Conservation (phyloP, 148 eudicot species). For the Rhododendron simsii region DNA sequence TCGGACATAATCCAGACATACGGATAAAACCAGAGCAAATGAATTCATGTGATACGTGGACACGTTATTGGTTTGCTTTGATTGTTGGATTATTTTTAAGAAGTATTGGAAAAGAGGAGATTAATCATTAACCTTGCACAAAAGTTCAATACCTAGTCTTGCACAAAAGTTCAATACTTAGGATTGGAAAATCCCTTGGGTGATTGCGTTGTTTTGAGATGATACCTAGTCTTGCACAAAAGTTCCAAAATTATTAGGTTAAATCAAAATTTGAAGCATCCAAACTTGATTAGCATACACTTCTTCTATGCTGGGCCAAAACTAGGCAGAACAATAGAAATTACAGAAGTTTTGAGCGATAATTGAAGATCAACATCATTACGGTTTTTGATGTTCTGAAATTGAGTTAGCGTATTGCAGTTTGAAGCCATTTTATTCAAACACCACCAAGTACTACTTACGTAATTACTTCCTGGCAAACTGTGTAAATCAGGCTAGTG, state of each 20-base stretch:
- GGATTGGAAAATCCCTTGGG: background rate
- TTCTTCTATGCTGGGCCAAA: background rate
- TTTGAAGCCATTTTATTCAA: background rate
- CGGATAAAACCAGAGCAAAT: background rate
- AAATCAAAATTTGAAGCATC: background rate
- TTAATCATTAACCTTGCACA: background rate
- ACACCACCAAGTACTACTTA: conserved; percentile 1
- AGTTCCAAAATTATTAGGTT: background rate
- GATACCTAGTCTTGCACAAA: background rate
- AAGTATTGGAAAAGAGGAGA: background rate
- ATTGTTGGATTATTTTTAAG: background rate
- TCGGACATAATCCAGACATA: background rate
- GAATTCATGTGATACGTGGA: background rate
- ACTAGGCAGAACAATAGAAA: background rate
- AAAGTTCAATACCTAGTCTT: background rate
- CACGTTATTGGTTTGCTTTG: background rate
- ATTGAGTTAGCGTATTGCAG: background rate
- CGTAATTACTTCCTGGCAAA: background rate
- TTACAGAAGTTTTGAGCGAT: background rate
- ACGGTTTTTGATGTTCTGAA: background rate
- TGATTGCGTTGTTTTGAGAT: background rate
- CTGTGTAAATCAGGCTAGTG: conserved; percentile 43
- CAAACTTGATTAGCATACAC: background rate
- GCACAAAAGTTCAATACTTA: background rate
- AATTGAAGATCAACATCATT: background rate